Evolutionary conservation across 306 rosid genomes (phyloP), one percentile per base, ranked within the genome.

Genomic region (Quercus parvula): DNA sequence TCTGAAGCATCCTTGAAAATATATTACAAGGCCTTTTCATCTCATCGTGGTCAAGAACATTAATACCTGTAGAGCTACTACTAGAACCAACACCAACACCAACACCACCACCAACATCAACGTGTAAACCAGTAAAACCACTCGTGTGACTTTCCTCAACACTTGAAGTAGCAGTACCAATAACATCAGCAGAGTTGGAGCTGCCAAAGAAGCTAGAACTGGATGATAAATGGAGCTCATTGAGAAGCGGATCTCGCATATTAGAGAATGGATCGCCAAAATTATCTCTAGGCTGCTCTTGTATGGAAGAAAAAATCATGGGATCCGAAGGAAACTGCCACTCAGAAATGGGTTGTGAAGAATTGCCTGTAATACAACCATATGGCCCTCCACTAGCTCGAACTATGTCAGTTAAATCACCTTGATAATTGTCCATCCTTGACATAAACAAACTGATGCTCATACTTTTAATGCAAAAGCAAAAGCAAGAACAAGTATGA

Each of bases 1-100:
- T 94, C 97, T 94, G 97, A 87, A 91, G 88, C 92, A 92, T 87
- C 52, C 89, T 81, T 5, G 98, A 92, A 82, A 94, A 91, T 83
- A 87, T 87, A 81, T 88, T 89, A 38, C 82, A 78, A 44, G 90
- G 84, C 73, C 81, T 56, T 46, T 64, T 83, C 38, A 52, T 74
- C 31, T 78, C 77, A 27, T 74, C 74, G 44, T 2, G 12, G 46
- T 77, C 78, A 68, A 71, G 56, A 71, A 70, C 44, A 44, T 78
- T 78, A 33, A 71, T 56, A 59, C 79, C 76, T 76, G 56, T 10
- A 72, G 79, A 1, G 71, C 67, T 61, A 5, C 15, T 67, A 25
- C 51, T 38, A 64, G 33, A 19, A 25, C 14, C 44, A 59, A 25
- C 33, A 4, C 62, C 44, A 20, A 63, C 71, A 46, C 82, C 69